These are phyloP conservation scores for Populus euphratica DNA, from an alignment of 345 rosid species.

Conservation along the genomic window DNA sequence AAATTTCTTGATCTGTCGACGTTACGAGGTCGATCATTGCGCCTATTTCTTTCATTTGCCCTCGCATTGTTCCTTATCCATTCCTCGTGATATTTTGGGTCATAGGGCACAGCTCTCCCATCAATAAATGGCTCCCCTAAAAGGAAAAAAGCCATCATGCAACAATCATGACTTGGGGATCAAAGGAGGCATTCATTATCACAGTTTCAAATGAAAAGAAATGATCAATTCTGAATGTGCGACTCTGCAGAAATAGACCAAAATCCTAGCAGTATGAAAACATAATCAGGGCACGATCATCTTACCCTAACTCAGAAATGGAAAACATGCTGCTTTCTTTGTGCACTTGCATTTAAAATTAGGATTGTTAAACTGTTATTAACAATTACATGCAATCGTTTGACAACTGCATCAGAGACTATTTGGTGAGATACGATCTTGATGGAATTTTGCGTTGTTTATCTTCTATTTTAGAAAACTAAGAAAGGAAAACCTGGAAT, in stretches of 20 bases:
- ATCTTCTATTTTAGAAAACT: background rate
- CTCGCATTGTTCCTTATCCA: conserved; percentile 91
- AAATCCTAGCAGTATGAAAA: background rate
- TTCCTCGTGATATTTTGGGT: conserved; percentile 93
- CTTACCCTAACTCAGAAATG: background rate
- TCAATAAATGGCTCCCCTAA: conserved; percentile 92
- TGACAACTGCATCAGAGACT: background rate
- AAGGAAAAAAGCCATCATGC: background rate
- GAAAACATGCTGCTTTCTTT: background rate
- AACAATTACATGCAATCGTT: background rate
- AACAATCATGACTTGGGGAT: background rate
- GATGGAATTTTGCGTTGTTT: background rate
- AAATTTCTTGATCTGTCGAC: conserved; percentile 77
- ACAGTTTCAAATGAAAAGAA: background rate
- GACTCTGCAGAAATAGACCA: background rate
- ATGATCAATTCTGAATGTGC: background rate
- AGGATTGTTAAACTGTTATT: background rate
- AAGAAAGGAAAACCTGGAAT: background rate
- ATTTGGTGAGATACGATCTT: background rate
- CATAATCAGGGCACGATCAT: background rate
- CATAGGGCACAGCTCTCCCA: conserved; percentile 94
- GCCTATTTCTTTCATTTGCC: conserved; percentile 85
- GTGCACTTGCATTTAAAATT: background rate
- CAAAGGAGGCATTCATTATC: background rate
- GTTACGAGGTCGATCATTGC: conserved; percentile 76